Base-by-base conservation (phyloP, 306 rosid genomes). In the Ceratonia siliqua region DNA sequence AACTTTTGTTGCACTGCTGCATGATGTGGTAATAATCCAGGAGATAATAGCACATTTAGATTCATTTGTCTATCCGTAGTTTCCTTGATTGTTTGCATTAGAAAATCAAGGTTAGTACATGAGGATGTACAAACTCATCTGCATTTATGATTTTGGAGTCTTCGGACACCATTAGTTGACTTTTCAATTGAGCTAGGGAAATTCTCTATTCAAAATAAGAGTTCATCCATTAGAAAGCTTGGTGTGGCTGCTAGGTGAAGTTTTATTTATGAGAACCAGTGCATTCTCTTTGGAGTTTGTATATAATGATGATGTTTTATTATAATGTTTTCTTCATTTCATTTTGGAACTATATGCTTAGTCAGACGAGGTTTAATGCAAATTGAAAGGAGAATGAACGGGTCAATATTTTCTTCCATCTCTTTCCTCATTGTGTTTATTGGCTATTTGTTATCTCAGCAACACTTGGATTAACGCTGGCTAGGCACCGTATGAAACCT, bases 401-500 rank as follows among this genome's bases (percentile, higher is more conserved):
- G 67, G 14, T 72, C 65, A 52, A 25, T 50, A 17, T 59, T 25
- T 52, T 32, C 49, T 55, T 76, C 35, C 46, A 32, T 54, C 59
- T 52, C 62, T 79, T 66, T 0, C 48, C 64, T 70, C 66, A 27
- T 52, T 62, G 62, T 42, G 55, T 67, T 56, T 41, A 54, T 82
- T 62, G 55, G 56, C 58, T 64, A 10, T 24, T 57, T 55, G 27
- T 39, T 53, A 63, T 78, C 41, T 18, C 90, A 94, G 97, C 87
- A 56, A 89, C 91, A 5, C 96, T 94, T 69, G 96, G 90, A 63
- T 57, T 64, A 22, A 82, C 91, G 74, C 78, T 94, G 63, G 67
- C 73, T 52, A 77, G 82, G 84, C 88, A 86, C 73, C 92, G 84
- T 10, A 33, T 4, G 36, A 91, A 88, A 67, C 87, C 90, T 76